A percentile compares a stretch with the other conserved stretches of the same genome.
Conservation (phyloP, 2,329 filamentous ascomycete genomes). For the Macroventuria anomochaeta region DNA sequence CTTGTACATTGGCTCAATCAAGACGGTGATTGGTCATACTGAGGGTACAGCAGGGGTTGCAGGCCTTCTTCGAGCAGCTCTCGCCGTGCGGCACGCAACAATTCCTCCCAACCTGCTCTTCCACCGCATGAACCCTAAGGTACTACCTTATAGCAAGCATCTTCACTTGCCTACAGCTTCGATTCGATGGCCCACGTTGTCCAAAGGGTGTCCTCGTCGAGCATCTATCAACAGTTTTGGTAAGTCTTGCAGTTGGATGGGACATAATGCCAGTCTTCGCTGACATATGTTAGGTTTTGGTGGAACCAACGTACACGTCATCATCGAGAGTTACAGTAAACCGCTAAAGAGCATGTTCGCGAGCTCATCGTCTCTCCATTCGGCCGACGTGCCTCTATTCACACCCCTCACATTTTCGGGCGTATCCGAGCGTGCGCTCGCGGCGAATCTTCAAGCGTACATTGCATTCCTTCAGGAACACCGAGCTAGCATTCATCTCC, state of each 20-base stretch:
- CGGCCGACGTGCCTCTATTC: not conserved
- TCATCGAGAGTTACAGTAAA: constrained; percentile 25
- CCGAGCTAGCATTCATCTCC: not conserved
- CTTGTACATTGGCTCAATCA: constrained; percentile 33
- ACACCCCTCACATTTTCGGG: not conserved
- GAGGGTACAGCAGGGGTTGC: constrained; percentile 51
- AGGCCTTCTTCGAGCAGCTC: constrained; percentile 46
- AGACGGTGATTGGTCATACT: constrained; percentile 53
- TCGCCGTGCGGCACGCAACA: constrained; percentile 33
- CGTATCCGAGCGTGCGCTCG: not conserved
- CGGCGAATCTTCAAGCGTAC: not conserved
- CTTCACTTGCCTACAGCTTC: constrained; percentile 16
- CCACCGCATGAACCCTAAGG: constrained; percentile 39
- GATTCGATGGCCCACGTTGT: constrained; percentile 18
- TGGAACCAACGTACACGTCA: constrained; percentile 35
- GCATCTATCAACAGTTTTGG: constrained; percentile 32
- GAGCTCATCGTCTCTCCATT: not conserved
- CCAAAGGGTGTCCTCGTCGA: constrained; percentile 9
- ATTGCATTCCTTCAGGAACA: not conserved
- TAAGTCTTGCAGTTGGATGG: not conserved
- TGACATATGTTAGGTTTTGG: constrained; percentile 17
- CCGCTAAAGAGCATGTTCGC: not conserved
- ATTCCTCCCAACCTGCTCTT: constrained; percentile 48
- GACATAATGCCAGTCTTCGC: not conserved
- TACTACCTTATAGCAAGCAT: constrained; percentile 26